Evolutionary conservation across 805 yeast genomes (phyloP).

Genomic region (Teunomyces pallodes): DNA sequence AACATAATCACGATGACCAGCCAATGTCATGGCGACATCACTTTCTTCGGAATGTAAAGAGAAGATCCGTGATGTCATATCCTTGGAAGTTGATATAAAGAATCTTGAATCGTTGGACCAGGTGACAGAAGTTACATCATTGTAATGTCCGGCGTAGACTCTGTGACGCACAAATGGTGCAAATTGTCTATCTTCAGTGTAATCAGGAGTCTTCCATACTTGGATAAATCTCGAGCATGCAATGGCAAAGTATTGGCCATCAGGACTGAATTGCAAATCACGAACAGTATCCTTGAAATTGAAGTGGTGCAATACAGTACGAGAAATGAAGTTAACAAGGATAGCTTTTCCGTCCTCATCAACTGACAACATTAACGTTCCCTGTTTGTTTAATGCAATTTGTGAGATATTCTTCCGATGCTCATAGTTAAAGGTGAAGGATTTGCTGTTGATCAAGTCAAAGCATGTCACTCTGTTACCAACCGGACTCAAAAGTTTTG

Average conservation of each 20-base stretch:
- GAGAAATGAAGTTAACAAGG: constrained; percentile 75
- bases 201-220: constrained; percentile 89
- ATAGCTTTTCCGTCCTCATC: constrained; percentile 94
- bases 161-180: constrained; percentile 93
- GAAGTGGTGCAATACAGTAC: constrained; percentile 89
- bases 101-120: constrained; percentile 94
- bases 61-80: constrained; percentile 82
- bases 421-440: constrained; percentile 88
- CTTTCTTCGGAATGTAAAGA: constrained; percentile 68
- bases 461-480: constrained; percentile 91
- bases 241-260: constrained; percentile 83
- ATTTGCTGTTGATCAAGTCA: constrained; percentile 78
- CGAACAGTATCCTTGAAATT: constrained; percentile 79
- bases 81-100: constrained; percentile 81
- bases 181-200: constrained; percentile 82
- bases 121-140: constrained; percentile 69
- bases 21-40: constrained; percentile 76
- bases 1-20: constrained; percentile 91
- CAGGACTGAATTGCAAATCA: constrained; percentile 81
- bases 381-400: constrained; percentile 80
- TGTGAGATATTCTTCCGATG: constrained; percentile 81
- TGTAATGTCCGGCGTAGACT: constrained; percentile 89
- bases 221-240: constrained; percentile 82
- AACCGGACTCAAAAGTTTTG: constrained; percentile 80
- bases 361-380: constrained; percentile 73